Percentiles rank a stretch among this genome's conserved stretches.
Evolutionary conservation across 139 green algal genomes (phyloP).

Genomic region (Pleodorina starrii): DNA sequence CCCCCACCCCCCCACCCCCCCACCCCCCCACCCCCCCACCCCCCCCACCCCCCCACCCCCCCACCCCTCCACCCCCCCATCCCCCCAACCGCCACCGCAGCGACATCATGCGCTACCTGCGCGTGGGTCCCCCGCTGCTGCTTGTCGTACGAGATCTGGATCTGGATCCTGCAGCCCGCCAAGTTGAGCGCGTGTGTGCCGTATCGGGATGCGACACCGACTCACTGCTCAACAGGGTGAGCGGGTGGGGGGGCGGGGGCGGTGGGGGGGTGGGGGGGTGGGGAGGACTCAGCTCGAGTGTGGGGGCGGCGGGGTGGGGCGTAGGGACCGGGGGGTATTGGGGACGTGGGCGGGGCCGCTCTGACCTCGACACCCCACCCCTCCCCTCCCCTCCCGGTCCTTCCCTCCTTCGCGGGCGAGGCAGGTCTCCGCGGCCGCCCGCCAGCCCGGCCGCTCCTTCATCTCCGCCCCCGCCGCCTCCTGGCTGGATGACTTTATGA

Average conservation of each 20-base stretch:
- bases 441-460: slow-evolving; percentile 37
- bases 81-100: too few relatives aligned
- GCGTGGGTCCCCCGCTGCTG: slow-evolving; percentile 91
- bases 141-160: slow-evolving; percentile 88
- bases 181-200: slow-evolving; percentile 82
- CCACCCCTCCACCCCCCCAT: too few relatives aligned
- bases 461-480: slow-evolving; percentile 87
- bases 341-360: too few relatives aligned
- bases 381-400: neutral
- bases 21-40: too few relatives aligned
- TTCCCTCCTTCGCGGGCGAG: neutral
- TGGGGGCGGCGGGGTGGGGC: neutral
- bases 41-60: too few relatives aligned
- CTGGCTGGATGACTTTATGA: slow-evolving; percentile 96
- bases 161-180: slow-evolving; percentile 59
- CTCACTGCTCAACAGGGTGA: slow-evolving; percentile 86
- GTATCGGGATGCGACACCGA: slow-evolving; percentile 80
- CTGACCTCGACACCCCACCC: neutral
- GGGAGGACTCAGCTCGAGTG: neutral
- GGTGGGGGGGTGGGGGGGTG: neutral
- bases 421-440: slow-evolving; percentile 33
- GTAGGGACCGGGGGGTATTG: neutral
- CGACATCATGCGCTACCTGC: slow-evolving; percentile 78
- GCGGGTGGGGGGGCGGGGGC: neutral
- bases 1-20: too few relatives aligned